Percentiles rank a stretch among this genome's conserved stretches.
phyloP scores from a whole-genome alignment of 2,329 filamentous ascomycete species.

The Mycosphaerella sp. region DNA sequence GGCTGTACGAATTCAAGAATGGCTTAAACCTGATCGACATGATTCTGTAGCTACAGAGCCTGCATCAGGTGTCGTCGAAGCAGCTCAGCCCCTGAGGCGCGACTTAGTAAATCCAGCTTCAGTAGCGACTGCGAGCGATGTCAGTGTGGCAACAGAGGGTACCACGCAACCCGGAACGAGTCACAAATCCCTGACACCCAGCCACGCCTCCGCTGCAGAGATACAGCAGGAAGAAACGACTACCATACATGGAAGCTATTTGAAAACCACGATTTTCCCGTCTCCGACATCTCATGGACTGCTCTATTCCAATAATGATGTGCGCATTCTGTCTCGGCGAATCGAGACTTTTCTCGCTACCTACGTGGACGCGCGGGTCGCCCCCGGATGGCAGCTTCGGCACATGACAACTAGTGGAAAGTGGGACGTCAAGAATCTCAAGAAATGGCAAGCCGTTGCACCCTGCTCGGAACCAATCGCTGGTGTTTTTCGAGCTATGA shows the following conservation, averaged over 20 bases:
- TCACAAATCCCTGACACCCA: not conserved
- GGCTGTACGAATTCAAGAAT: constrained; percentile 58
- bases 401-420: constrained; percentile 85
- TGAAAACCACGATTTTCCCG: constrained; percentile 67
- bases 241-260: constrained; percentile 36
- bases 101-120: not conserved
- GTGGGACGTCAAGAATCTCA: constrained; percentile 96
- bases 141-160: constrained; percentile 8
- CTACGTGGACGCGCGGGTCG: constrained; percentile 70
- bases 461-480: constrained; percentile 54
- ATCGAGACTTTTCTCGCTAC: constrained; percentile 74
- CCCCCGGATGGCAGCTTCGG: constrained; percentile 83
- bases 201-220: not conserved
- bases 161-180: not conserved
- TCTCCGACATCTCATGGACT: constrained; percentile 76
- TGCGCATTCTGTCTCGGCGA: constrained; percentile 70
- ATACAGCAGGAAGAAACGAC: constrained; percentile 20
- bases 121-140: constrained; percentile 10
- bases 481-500: constrained; percentile 78
- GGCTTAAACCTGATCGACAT: constrained; percentile 24
- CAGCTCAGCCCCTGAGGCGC: not conserved
- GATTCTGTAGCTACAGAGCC: constrained; percentile 2
- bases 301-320: constrained; percentile 70
- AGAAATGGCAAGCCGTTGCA: constrained; percentile 68
- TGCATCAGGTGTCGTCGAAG: not conserved